A percentile compares a stretch with the other conserved stretches of the same genome.
phyloP scores from a whole-genome alignment of 208 protist genomes.

The Acanthamoeba sp. region DNA sequence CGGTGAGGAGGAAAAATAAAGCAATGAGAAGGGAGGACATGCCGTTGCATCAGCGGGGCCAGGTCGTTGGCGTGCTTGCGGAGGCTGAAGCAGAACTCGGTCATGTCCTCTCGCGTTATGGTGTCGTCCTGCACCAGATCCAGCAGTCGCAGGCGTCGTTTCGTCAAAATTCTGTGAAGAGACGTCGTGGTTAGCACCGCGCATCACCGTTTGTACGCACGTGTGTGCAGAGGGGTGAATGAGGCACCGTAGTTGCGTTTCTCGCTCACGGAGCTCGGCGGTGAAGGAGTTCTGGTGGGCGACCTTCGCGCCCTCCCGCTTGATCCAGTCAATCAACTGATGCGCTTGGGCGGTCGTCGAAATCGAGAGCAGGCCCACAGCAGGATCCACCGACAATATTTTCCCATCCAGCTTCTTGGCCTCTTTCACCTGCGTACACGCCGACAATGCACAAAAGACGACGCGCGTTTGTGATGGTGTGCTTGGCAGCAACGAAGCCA shows the following conservation, averaged over 20 bases:
- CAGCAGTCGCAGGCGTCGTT: neutral
- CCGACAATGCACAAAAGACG: too few species aligned
- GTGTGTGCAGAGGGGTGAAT: too few species aligned
- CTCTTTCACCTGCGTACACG: neutral
- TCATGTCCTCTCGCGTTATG: slow-evolving; percentile 48
- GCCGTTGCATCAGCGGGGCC: slow-evolving; percentile 29
- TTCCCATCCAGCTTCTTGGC: neutral
- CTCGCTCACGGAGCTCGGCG: neutral
- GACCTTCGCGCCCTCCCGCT: slow-evolving; percentile 2
- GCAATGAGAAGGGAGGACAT: neutral
- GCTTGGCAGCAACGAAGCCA: neutral
- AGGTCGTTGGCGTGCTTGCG: slow-evolving; percentile 35
- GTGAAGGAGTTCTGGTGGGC: neutral
- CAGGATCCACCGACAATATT: slow-evolving; percentile 1
- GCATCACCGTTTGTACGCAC: too few species aligned
- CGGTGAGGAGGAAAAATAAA: neutral
- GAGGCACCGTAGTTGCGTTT: slow-evolving; percentile 60
- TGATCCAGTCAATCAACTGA: neutral
- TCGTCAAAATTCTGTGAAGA: slow-evolving; percentile 31
- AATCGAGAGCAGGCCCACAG: slow-evolving; percentile 37
- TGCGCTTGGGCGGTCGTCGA: neutral
- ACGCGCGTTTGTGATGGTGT: neutral
- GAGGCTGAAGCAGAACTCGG: slow-evolving; percentile 47
- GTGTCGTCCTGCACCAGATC: slow-evolving; percentile 24
- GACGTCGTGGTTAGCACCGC: too few species aligned